phyloP scores from a whole-genome alignment of 2,329 filamentous ascomycete genomes.

The Colletotrichum chrysophilum region DNA sequence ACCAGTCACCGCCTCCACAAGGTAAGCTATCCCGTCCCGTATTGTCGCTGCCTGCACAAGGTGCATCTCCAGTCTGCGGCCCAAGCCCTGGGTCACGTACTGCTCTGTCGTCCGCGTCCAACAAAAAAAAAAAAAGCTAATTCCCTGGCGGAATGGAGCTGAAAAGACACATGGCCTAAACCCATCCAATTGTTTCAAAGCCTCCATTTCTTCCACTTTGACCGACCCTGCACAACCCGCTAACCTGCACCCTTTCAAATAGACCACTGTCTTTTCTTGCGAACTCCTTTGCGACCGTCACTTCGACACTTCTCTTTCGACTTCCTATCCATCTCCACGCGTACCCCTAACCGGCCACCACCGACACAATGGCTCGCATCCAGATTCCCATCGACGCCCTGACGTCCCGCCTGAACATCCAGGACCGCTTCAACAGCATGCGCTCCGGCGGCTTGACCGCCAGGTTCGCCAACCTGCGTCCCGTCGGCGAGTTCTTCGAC shows the following conservation, averaged over 20 bases:
- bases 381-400: conserved; percentile 91
- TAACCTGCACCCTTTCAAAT: conserved; percentile 2
- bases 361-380: conserved; percentile 75
- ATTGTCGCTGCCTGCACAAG: not conserved
- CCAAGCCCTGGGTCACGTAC: not conserved
- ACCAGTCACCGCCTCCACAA: not conserved
- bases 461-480: conserved; percentile 91
- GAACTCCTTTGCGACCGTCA: not conserved
- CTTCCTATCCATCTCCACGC: not conserved
- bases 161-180: conserved; percentile 22
- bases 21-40: not conserved
- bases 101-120: conserved; percentile 1
- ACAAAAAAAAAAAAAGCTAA: conserved; percentile 14
- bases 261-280: conserved; percentile 6
- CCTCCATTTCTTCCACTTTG: not conserved
- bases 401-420: conserved; percentile 87
- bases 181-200: conserved; percentile 14
- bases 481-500: conserved; percentile 92
- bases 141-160: conserved; percentile 18
- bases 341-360: not conserved
- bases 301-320: not conserved
- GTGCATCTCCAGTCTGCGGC: not conserved
- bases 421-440: conserved; percentile 83
- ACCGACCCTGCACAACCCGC: not conserved
- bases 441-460: conserved; percentile 78